Evolutionary conservation across 2,329 filamentous ascomycete genomes (phyloP), one percentile per base, ranked within the genome.

Genomic region (Colletotrichum scovillei): DNA sequence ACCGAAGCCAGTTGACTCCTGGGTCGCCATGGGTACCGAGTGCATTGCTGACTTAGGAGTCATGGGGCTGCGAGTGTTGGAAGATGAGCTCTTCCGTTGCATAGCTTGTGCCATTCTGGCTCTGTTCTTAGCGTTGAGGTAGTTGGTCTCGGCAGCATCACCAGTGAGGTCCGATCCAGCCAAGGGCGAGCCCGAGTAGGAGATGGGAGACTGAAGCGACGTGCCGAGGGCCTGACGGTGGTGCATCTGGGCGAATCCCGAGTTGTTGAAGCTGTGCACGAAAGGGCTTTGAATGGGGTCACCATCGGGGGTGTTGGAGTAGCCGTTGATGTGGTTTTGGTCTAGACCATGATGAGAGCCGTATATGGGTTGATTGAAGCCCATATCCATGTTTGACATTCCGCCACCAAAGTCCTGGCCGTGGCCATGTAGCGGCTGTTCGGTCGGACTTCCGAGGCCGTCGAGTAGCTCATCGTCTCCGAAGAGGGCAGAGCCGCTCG

Each of bases 211-310:
- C 69, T 89, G 87, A 7, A 90, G 78, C 2, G 90, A 89, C 67
- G 84, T 87, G 72, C 86, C 86, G 73, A 91, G 89, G 19, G 88
- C 85, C 67, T 89, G 87, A 19, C 87, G 86, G 79, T 89, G 87
- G 79, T 91, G 89, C 78, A 93, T 92, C 72, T 90, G 89, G 57
- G 93, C 91, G 81, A 95, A 97, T 76, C 95, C 93, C 46, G 88
- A 88, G 79, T 93, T 93, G 83, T 92, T 93, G 85, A 95, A 97
- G 79, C 89, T 92, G 77, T 93, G 90, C 55, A 94, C 89, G 79
- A 95, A 98, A 0, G 96, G 96, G 78, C 95, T 98, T 79, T 97
- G 94, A 74, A 98, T 96, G 6, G 96, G 95, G 66, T 95, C 93
- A 65, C 95, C 95, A 74, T 98, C 96, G 4, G 96, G 95, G 2